These are phyloP conservation scores for Candida labiduridarum DNA, from an alignment of 1,139 yeast species.

Conservation along the genomic window DNA sequence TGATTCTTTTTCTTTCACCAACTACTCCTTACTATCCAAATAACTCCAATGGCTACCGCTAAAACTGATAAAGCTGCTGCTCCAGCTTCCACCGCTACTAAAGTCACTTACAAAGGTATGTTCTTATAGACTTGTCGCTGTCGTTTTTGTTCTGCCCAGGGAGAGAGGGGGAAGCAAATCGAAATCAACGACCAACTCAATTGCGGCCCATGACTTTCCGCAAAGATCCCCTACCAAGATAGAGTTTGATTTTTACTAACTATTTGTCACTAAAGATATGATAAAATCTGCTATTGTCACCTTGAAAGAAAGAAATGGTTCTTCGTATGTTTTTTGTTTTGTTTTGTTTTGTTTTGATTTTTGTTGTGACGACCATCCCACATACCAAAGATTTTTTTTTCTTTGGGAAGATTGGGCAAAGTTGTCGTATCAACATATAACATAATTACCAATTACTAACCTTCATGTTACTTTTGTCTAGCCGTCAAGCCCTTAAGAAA, in stretches of 20 bases:
- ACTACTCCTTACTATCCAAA: not conserved
- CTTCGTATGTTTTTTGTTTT: slow-evolving; percentile 48
- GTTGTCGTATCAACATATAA: not conserved
- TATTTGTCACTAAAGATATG: slow-evolving; percentile 50
- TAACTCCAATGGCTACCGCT: slow-evolving; percentile 26
- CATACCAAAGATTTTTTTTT: slow-evolving; percentile 3
- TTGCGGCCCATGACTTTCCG: not conserved
- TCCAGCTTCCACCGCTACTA: slow-evolving; percentile 34
- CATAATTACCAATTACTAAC: not conserved
- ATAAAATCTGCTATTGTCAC: slow-evolving; percentile 72
- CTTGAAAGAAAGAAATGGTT: slow-evolving; percentile 82
- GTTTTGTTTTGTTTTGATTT: not conserved
- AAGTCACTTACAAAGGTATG: slow-evolving; percentile 56
- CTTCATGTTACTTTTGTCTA: slow-evolving; percentile 15
- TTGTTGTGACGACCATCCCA: slow-evolving; percentile 4
- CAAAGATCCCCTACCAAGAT: not conserved
- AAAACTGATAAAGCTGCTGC: slow-evolving; percentile 26
- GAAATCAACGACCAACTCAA: slow-evolving; percentile 1
- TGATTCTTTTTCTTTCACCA: not conserved
- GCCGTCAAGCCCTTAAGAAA: slow-evolving; percentile 78
- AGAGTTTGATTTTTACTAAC: slow-evolving; percentile 19
- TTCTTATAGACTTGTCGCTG: slow-evolving; percentile 10
- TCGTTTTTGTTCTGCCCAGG: not conserved
- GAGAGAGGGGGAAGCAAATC: slow-evolving; percentile 5
- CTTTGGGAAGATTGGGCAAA: not conserved